Evolutionary conservation across 2,329 filamentous ascomycete species (phyloP), one percentile per base, ranked within the genome.

Genomic region (Trichophyton verrucosum): DNA sequence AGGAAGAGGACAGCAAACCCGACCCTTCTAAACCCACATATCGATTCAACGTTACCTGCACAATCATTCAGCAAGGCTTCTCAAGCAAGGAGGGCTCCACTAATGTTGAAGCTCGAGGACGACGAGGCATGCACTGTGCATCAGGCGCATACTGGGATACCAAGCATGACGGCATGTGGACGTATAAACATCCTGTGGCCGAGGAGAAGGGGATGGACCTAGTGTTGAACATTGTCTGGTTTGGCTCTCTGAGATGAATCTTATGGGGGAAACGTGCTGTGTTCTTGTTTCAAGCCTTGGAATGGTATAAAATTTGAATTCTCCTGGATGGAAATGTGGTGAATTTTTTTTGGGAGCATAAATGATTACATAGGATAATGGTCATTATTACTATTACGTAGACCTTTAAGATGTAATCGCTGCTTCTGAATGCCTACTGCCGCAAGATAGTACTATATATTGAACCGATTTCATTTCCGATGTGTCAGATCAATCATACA

Each of bases 41-140:
- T 83, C 97, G 97, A 77, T 97, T 92, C 77, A 89, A 91, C 68
- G 91, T 95, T 77, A 97, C 96, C 81, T 95, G 89, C 80, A 97
- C 92, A 66, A 96, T 97, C 72, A 95, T 97, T 68, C 92, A 99
- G 79, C 92, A 97, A 78, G 74, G 74, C 20, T 80, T 92, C 38
- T 49, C 60, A 13, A 47, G 17, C 17, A 38, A 56, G n/a, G 57
- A 33, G 17, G 36, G 42, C 20, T 53, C 49, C n/a, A 60, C 80
- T 64, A 75, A 81, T 17, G 20, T 53, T 17, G 62, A 63, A 17
- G 71, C 74, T 33, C 78, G 81, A 65, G 92, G 91, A 61, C 85
- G 91, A 66, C 84, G 92, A 66, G 94, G 94, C 65, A 78, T 80
- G 77, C 77, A 80, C 68, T 76, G 75, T 15, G 77, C 77, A 30